Evolutionary conservation across 495 filamentous ascomycete species (phyloP), one percentile per base, ranked within the genome.

Genomic region (Podospora anserina): DNA sequence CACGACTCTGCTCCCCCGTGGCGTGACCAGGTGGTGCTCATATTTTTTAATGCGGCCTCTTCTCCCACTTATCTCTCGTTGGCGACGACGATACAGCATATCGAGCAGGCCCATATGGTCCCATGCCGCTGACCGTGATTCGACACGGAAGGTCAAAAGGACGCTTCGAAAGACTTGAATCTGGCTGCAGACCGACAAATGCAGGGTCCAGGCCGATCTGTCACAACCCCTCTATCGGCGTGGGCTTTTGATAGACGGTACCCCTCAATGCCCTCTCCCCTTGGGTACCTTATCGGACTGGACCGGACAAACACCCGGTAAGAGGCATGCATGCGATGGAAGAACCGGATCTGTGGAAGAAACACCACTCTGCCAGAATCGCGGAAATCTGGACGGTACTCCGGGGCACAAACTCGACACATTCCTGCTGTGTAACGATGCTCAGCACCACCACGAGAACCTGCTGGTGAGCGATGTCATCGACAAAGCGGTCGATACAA

Each of bases 161-260:
- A 5, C 34, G 34, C 34, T 6, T 39, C 34, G 26, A 59, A 59
- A 59, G 6, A 59, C 26, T 20, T 27, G 26, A 27, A 59, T 9
- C 19, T 15, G 16, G 26, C 19, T 13, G 23, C 16, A 18, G 18
- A 61, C 16, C 23, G 19, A 28, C 59, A 32, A 61, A 61, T 61
- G 59, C 59, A 61, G 59, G 59, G 59, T 61, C 59, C 59, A 61
- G 30, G 5, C 39, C 39, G 39, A 49, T 49, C 39, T 49, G 39
- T 49, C 39, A 49, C 39, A 49, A 49, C 39, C 59, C 59, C 59
- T 28, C 59, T 61, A 19, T 61, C 23, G 23, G 30, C 23, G 16
- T 61, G 59, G 59, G 26, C 59, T 28, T 61, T 26, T 61, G 59
- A 61, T 30, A 28, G 20, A 32, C 26, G 16, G 30, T 28, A 61